Conservation (phyloP, 805 yeast species). For the Peterozyma toletana region DNA sequence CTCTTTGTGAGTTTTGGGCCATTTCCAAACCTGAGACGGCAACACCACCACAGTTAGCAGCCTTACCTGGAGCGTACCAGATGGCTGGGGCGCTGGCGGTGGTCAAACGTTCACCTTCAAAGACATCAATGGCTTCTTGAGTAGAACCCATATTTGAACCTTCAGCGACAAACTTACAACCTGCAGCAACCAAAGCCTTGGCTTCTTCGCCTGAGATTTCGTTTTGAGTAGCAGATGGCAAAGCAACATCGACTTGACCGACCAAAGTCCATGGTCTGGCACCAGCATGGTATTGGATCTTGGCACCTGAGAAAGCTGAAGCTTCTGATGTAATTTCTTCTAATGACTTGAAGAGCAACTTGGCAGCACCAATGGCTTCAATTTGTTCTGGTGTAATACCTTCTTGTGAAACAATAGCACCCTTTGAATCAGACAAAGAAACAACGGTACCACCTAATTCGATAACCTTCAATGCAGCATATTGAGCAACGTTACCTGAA, state of each 20-base stretch:
- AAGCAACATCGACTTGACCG: slow-evolving; percentile 89
- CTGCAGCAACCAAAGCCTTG: slow-evolving; percentile 85
- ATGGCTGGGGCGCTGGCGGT: slow-evolving; percentile 41
- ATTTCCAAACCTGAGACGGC: slow-evolving; percentile 97
- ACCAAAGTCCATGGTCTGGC: slow-evolving; percentile 95
- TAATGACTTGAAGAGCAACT: slow-evolving; percentile 70
- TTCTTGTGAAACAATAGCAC: slow-evolving; percentile 67
- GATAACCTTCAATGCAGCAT: slow-evolving; percentile 94
- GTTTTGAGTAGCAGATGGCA: slow-evolving; percentile 98
- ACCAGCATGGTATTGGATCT: slow-evolving; percentile 80
- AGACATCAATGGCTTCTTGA: slow-evolving; percentile 91
- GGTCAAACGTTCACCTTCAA: slow-evolving; percentile 71
- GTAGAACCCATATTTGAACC: slow-evolving; percentile 99
- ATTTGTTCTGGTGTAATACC: slow-evolving; percentile 87
- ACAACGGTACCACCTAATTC: slow-evolving; percentile 96
- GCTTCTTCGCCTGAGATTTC: slow-evolving; percentile 98
- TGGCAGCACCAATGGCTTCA: slow-evolving; percentile 67
- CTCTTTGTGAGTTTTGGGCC: slow-evolving; percentile 98
- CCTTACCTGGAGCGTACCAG: slow-evolving; percentile 99
- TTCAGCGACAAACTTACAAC: slow-evolving; percentile 91
- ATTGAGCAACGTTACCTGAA: slow-evolving; percentile 98
- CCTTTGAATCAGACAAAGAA: slow-evolving; percentile 92
- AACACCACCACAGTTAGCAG: slow-evolving; percentile 99
- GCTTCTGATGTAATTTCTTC: slow-evolving; percentile 55
- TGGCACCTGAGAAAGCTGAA: slow-evolving; percentile 47